These are phyloP conservation scores for Aspergillus indologenus DNA, from an alignment of 495 filamentous ascomycete species.

Conservation along the genomic window DNA sequence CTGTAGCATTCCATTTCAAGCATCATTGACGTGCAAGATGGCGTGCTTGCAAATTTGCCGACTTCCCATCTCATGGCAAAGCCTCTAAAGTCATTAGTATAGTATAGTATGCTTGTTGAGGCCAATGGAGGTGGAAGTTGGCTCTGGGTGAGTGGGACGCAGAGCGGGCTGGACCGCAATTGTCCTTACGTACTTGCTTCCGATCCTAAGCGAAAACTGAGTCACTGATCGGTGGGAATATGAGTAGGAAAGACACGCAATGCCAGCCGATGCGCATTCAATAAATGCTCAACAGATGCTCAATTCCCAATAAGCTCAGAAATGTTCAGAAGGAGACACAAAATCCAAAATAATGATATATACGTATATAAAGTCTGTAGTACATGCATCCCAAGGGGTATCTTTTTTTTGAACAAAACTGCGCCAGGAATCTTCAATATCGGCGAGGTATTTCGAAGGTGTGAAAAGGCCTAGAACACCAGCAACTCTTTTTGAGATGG, in stretches of 20 bases:
- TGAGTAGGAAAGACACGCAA: no score
- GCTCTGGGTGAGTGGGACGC: background rate
- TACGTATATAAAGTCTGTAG: background rate
- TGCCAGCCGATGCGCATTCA: no score
- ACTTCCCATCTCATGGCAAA: background rate
- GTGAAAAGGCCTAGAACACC: background rate
- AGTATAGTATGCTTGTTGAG: background rate
- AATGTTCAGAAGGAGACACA: no score
- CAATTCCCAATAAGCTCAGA: no score
- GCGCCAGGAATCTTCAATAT: background rate
- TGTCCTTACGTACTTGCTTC: background rate
- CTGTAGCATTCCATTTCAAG: background rate
- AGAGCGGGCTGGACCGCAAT: background rate
- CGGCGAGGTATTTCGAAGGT: background rate
- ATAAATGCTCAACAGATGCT: no score
- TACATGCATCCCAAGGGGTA: slow-evolving; percentile 1
- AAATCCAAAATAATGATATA: background rate
- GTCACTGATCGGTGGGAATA: no score
- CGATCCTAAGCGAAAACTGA: background rate
- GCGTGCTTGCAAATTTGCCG: background rate
- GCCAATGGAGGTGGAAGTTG: background rate
- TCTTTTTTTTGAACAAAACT: background rate
- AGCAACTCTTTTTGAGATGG: background rate
- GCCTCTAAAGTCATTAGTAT: background rate
- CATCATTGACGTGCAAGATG: background rate